These are phyloP conservation scores for Xylaria hypoxylon DNA, from an alignment of 2,329 filamentous ascomycete genomes.

Conservation along the genomic window DNA sequence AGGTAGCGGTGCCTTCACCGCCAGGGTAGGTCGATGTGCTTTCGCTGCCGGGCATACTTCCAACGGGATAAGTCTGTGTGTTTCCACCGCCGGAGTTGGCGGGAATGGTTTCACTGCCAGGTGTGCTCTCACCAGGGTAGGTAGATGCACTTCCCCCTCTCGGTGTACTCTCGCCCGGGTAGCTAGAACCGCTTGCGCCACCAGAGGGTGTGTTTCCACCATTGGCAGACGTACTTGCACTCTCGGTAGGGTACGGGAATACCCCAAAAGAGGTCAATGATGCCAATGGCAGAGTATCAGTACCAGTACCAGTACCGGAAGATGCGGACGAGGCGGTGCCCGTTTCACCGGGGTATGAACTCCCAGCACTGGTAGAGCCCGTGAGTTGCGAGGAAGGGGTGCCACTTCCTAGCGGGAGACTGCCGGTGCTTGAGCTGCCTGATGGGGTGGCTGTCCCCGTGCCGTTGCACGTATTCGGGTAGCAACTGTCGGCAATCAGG, in stretches of 20 bases:
- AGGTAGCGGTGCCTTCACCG: too few relatives aligned
- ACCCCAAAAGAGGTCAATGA: background rate
- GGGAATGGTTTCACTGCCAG: too few relatives aligned
- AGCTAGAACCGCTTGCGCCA: too few relatives aligned
- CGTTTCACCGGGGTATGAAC: background rate
- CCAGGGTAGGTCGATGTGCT: too few relatives aligned
- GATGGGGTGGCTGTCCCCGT: background rate
- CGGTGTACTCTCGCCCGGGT: too few relatives aligned
- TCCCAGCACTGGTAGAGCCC: background rate
- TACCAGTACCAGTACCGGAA: background rate
- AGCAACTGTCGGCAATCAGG: constrained; percentile 56
- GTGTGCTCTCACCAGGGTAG: too few relatives aligned
- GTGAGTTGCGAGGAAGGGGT: background rate
- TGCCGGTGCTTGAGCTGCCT: background rate
- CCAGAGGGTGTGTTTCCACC: background rate
- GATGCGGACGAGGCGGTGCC: background rate
- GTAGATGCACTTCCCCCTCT: too few relatives aligned
- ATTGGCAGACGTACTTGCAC: background rate
- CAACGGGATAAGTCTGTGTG: too few relatives aligned
- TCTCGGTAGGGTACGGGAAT: background rate
- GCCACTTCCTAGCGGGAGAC: background rate
- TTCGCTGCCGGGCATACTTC: too few relatives aligned
- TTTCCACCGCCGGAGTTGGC: too few relatives aligned
- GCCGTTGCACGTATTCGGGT: constrained; percentile 14
- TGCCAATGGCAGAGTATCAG: background rate